Evolutionary conservation across 2,329 filamentous ascomycete species (phyloP), one percentile per base, ranked within the genome.

Genomic region (Aspergillus felis): DNA sequence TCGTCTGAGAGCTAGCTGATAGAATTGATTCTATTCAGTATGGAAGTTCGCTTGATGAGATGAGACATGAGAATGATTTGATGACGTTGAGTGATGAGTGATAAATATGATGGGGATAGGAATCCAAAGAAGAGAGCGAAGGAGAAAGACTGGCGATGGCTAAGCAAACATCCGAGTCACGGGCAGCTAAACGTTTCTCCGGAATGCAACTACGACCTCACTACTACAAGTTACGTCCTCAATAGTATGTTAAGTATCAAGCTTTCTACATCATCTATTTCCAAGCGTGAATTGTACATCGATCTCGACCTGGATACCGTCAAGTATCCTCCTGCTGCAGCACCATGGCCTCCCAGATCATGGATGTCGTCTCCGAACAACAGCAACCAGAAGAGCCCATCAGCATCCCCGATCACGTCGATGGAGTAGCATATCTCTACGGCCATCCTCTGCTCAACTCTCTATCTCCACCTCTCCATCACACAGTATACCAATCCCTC

Each of bases 401-500:
- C 57, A 44, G 64, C 56, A 63, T 55, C 50, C 71, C 70, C 38
- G 53, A 57, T 12, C 66, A 79, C 57, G 65, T 78, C 22, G 78
- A 82, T 61, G 74, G 78, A 25, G 76, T 81, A 62, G 81, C 81
- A 60, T 84, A 83, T 62, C 78, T 84, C 24, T 83, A 84, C 59
- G 82, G 82, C 56, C 79, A 82, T 66, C 82, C 71, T 0, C 82
- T 85, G 49, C 76, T 81, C 41, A 83, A 85, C 64, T 84, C 82
- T 5, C 76, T 83, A 64, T 84, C 81, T 1, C 82, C 82, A 6
- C 70, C 81, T 3, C 72, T 85, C 9, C 82, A 84, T 67, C 74
- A 80, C 57, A 82, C 81, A 3, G 75, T 84, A 58, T 85, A 81
- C 71, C 71, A 79, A 46, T 67, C 69, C n/a, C 66, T 83, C 35